Base-by-base conservation (phyloP, 139 green algal genomes). In the Gonium pectorale region DNA sequence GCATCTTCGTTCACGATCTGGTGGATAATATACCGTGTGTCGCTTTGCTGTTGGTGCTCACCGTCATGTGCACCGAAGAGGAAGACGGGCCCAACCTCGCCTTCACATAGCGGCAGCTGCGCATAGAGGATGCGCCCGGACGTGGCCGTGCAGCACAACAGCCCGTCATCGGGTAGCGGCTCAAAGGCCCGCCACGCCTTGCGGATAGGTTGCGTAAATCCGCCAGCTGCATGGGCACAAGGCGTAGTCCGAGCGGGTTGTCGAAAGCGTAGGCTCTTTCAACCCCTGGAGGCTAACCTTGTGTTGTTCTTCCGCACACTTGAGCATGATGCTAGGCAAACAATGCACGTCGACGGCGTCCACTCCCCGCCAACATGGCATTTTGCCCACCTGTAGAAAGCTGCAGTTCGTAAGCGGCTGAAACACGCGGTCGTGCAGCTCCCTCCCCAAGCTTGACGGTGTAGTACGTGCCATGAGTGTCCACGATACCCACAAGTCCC, bases 91-190 rank as follows among this genome's bases (percentile, higher is more conserved):
- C 74, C 72, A 13, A 17, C 46, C 73, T 88, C 83, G 31, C 83
- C 83, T 41, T 71, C 74, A 13, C 38, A 54, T 35, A 49, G 35
- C 33, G 83, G 83, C 74, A 88, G 67, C 74, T 85, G 83, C 24
- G 70, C 83, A 29, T 81, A 88, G 6, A 88, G 75, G 37, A 88
- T 69, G 26, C 70, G 71, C 46, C n/a, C 51, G 2, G 83, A 88
- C 9, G 54, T 56, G 26, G 17, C 5, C 22, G 85, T 74, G 26
- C 31, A 26, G n/a, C 80, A 66, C 38, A 88, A 33, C 51, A 88
- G 29, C 5, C 83, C 67, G 46, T 85, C 83, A 13, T 85, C 83
- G 11, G 63, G 26, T 5, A 80, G 74, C 26, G 15, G 49, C 75
- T 67, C 67, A 21, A 85, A 80, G 54, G 62, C 71, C 11, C 49